Base-by-base conservation (phyloP, 352 stramenopile species). In the Globisporangium cystogenes region DNA sequence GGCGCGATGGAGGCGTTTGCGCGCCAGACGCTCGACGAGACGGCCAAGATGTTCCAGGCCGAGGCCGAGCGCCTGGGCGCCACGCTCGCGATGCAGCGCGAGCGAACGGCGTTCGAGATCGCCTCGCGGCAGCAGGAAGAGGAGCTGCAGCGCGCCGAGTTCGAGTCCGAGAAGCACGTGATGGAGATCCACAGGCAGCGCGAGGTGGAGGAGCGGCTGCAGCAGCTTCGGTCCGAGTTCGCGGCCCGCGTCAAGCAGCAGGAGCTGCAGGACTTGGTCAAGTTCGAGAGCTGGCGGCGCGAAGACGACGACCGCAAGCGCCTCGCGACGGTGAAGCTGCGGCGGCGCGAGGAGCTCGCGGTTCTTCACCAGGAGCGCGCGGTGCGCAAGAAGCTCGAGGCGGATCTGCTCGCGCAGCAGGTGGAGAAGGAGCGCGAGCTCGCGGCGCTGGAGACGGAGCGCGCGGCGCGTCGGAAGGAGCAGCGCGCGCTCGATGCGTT, bases 91-190 rank as follows among this genome's bases (percentile, higher is more conserved):
- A 68, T 87, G 56, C 60, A 83, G 11, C 74, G 75, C 46, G 70
- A 95, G 42, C 72, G 78, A 0, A 76, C 67, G 29, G 74, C 82
- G 24, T 89, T 84, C n/a, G 79, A 90, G 24, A 66, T 88, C 10
- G 68, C 67, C 12, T 85, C 76, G n/a, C 73, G 76, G 7, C 71
- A 74, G 43, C 70, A 92, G 59, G 78, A 92, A 73, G 82, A 95
- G 57, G 76, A 89, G 23, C 60, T 95, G 8, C 66, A 85, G 43
- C 64, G 72, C 26, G 39, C 92, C n/a, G 82, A 95, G 48, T 80
- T 71, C 36, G 82, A 92, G 44, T 79, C 79, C 0, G 68, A 87
- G 16, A 72, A 86, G 43, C 75, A 81, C 0, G 75, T 94, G 16
- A 46, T 52, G 8, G 62, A 72, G 3, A 80, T 94, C 37, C 64